Evolutionary conservation across 2,329 filamentous ascomycete genomes (phyloP), one percentile per base, ranked within the genome.

Genomic region (Pseudogymnoascus sp.): DNA sequence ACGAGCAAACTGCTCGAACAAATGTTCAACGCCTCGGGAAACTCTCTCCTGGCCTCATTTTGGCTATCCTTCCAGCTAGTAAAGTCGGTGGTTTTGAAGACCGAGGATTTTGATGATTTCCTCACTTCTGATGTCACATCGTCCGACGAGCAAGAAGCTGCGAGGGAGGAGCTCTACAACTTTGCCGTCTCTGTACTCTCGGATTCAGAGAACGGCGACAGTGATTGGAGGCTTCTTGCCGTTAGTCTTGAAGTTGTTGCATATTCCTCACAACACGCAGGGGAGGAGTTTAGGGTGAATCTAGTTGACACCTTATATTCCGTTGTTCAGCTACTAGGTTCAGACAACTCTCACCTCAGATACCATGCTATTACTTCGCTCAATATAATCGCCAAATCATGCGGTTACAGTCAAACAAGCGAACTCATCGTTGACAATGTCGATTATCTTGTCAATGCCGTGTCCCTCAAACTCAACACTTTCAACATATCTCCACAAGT

Each of bases 371-470:
- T 96, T 63, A 82, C 84, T 3, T 88, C 89, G 34, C 78, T 99
- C 12, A 94, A 96, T 68, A 82, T 84, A 15, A 77, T 96, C n/a
- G 86, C 92, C 0, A 69, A 73, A 2, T 80, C 86, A 0, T 96
- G 90, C 67, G 83, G 82, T 1, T 99, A 97, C 67, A 63, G 70
- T 0, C 85, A 80, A 66, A 87, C 92, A 3, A 86, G 87, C 23
- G 84, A 89, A 13, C 76, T 99, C 64, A 86, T 99, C 37, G 82
- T 97, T 26, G 84, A 88, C 58, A 99, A 99, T 63, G 92, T 90
- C 13, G 94, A 99, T 72, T 99, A 99, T 71, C 88, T 99, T 74
- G 86, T 97, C 62, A 97, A 97, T 69, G 90, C 94, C 0, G 84
- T 99, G 13, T 90, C 89, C 0, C 74, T 97, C 62, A 89, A 91